These are phyloP conservation scores for Kwoniella mangroviensis DNA, from an alignment of 768 basidiomycete genomes.

Conservation along the genomic window DNA sequence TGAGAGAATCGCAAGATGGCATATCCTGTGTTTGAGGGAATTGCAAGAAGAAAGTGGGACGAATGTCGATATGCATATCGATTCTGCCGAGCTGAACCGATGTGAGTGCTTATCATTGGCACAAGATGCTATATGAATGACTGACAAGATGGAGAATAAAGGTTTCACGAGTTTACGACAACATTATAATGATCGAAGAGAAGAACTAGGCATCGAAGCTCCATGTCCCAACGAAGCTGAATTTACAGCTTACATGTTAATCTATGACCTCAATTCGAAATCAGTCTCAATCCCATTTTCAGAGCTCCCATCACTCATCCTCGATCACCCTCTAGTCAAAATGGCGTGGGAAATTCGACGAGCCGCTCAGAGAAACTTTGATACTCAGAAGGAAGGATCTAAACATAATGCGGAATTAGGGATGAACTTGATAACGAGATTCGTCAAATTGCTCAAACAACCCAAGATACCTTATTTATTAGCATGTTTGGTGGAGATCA, in stretches of 20 bases:
- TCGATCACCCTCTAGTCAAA: slow-evolving; percentile 75
- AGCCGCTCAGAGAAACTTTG: slow-evolving; percentile 77
- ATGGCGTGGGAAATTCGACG: slow-evolving; percentile 79
- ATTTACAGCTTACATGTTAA: slow-evolving; percentile 92
- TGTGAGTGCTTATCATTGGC: slow-evolving; percentile 59
- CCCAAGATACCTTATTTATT: slow-evolving; percentile 81
- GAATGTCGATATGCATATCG: slow-evolving; percentile 52
- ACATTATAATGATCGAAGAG: slow-evolving; percentile 81
- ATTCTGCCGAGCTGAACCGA: slow-evolving; percentile 45
- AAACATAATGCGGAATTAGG: slow-evolving; percentile 69
- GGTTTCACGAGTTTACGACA: slow-evolving; percentile 91
- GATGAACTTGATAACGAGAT: slow-evolving; percentile 63
- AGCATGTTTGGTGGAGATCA: slow-evolving; percentile 82
- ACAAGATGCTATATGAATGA: not conserved
- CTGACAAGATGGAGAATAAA: slow-evolving; percentile 52
- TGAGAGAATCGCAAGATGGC: slow-evolving; percentile 91
- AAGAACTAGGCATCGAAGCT: slow-evolving; percentile 62
- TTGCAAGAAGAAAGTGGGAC: slow-evolving; percentile 62
- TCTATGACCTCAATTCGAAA: slow-evolving; percentile 88
- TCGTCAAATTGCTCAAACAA: slow-evolving; percentile 73
- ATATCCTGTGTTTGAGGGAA: slow-evolving; percentile 70
- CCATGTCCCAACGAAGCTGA: slow-evolving; percentile 82
- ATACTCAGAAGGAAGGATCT: slow-evolving; percentile 53
- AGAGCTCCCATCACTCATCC: slow-evolving; percentile 66
- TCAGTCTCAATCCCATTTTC: slow-evolving; percentile 70